phyloP scores from a whole-genome alignment of 495 filamentous ascomycete genomes.

The Talaromyces liani region DNA sequence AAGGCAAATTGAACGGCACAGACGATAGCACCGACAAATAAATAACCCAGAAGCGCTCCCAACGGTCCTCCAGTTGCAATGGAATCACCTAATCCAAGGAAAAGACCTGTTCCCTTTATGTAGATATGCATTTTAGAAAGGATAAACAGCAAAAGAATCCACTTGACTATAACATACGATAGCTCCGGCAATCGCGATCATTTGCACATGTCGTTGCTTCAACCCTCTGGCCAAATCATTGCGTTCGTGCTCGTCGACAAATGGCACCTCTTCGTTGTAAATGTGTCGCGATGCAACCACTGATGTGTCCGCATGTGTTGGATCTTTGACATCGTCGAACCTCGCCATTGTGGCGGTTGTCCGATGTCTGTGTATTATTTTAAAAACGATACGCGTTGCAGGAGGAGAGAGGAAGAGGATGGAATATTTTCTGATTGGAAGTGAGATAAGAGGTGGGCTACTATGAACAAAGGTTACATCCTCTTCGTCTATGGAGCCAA shows the following conservation, averaged over 20 bases:
- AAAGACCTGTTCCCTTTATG: conserved; percentile 49
- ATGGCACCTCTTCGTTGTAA: conserved; percentile 4
- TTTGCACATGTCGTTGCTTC: conserved; percentile 45
- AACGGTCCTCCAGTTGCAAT: conserved; percentile 52
- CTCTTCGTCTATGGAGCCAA: neutral
- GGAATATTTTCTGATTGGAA: neutral
- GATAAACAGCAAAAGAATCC: neutral
- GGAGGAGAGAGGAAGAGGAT: neutral
- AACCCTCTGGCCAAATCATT: conserved; percentile 25
- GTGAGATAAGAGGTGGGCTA: neutral
- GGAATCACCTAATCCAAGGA: conserved; percentile 52
- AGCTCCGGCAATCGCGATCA: conserved; percentile 53
- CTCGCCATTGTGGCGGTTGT: neutral
- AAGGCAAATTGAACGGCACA: conserved; percentile 34
- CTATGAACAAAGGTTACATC: neutral
- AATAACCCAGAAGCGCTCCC: conserved; percentile 49
- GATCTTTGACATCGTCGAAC: neutral
- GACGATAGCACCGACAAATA: conserved; percentile 30
- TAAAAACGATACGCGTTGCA: neutral
- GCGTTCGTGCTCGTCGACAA: conserved; percentile 13
- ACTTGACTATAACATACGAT: conserved; percentile 27
- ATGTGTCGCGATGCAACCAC: neutral
- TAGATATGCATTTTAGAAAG: neutral
- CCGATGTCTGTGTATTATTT: neutral
- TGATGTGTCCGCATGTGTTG: neutral